phyloP scores from a whole-genome alignment of 306 rosid species.

The Cicer chorassanicum region DNA sequence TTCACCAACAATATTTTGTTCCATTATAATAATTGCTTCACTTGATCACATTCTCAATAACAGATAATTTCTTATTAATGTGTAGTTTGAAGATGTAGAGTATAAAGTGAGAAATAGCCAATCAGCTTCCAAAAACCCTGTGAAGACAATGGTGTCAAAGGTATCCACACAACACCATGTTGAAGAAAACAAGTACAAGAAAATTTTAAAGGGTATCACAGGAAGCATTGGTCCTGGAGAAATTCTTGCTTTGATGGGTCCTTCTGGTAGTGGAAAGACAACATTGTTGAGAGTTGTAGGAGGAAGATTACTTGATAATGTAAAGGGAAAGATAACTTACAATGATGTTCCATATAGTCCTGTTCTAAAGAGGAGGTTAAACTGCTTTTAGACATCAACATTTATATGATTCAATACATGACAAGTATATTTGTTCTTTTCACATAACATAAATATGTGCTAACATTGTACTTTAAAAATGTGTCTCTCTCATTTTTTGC shows the following conservation, averaged over 20 bases:
- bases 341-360: constrained; percentile 73
- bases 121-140: constrained; percentile 54
- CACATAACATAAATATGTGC: constrained; percentile 19
- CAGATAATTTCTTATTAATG: constrained; percentile 1
- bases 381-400: background rate
- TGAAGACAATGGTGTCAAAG: constrained; percentile 67
- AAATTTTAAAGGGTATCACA: constrained; percentile 78
- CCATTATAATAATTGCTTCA: background rate
- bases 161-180: constrained; percentile 56
- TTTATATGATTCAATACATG: background rate
- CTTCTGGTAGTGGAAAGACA: constrained; percentile 98
- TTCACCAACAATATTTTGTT: background rate
- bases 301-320: constrained; percentile 77
- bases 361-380: constrained; percentile 81
- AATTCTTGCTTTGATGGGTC: constrained; percentile 97
- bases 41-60: constrained; percentile 6
- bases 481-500: background rate
- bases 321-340: constrained; percentile 77
- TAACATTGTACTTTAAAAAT: background rate
- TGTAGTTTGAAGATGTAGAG: constrained; percentile 96
- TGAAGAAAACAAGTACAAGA: constrained; percentile 68
- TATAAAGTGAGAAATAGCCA: constrained; percentile 64
- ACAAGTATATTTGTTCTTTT: constrained; percentile 3
- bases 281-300: constrained; percentile 88
- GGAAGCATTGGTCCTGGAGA: constrained; percentile 94